Base-by-base conservation (phyloP, 495 filamentous ascomycete species). In the Annulohypoxylon bovei region DNA sequence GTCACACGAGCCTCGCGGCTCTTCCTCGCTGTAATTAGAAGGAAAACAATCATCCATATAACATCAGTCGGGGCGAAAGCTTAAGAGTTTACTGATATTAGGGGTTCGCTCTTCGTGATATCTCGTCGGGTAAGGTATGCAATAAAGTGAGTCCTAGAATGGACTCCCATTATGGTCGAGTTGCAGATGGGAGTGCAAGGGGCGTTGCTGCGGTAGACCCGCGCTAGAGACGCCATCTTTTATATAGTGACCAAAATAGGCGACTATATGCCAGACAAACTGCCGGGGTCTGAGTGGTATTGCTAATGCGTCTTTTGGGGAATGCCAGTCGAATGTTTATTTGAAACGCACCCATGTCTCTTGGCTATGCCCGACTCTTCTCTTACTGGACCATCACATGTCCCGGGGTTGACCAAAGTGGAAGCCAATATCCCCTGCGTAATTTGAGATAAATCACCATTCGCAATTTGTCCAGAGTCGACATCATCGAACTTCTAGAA, bases 21-120 rank as follows among this genome's bases (percentile, higher is more conserved):
- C 76, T 80, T 78, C 71, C 58, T 80, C 78, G 75, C 70, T 77
- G 71, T 79, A 82, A 80, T 80, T 77, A 76, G 69, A 78, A 70
- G 50, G 28, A 54, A 63, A 44, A 58, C 18, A 69, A 49, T 66
- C 39, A 52, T 37, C 37, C 52, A 53, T 47, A 47, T 28, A 55
- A 59, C 35, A 72, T 32, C 60, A 60, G 8, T 54, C 46, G 47
- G 59, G 35, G 30, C 58, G 32, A 49, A 40, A 27, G 18, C 27
- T 58, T 22, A 49, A 39, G 35, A 20, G 44, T 25, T 47, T 35
- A 54, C 25, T 65, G 54, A 44, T 64, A 59, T 52, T 44, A 49
- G 67, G 56, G 20, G 53, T 52, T 56, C 28, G 23, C 32, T 66
- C 18, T 50, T 40, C 14, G 50, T 57, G 57, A 58, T 67, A 55